A percentile compares a stretch with the other conserved stretches of the same genome.
Evolutionary conservation across 164 flowering plant genomes (phyloP).

Genomic region (Tinospora cordifolia): DNA sequence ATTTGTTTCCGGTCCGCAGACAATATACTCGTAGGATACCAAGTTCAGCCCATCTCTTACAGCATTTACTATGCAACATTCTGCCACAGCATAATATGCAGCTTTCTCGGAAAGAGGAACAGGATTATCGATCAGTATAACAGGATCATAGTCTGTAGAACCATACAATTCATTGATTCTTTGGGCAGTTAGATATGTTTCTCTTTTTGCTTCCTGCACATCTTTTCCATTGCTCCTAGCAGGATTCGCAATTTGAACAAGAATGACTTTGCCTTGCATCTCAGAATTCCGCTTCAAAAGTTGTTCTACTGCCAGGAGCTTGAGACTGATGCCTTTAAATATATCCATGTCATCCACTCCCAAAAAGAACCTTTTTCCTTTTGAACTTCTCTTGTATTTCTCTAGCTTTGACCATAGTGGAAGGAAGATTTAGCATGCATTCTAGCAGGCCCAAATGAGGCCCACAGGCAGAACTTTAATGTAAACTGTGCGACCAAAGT

Average conservation of each 20-base stretch:
- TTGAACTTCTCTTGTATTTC: constrained; percentile 45
- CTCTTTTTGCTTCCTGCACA: constrained; percentile 60
- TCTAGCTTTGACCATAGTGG: constrained; percentile 40
- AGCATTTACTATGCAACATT: constrained; percentile 76
- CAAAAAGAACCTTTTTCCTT: constrained; percentile 51
- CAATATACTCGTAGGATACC: constrained; percentile 66
- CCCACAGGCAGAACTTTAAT: constrained; percentile 71
- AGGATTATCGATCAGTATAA: constrained; percentile 56
- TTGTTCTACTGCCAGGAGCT: constrained; percentile 58
- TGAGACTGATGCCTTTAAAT: constrained; percentile 69
- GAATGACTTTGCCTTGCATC: constrained; percentile 46
- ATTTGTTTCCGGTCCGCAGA: constrained; percentile 64
- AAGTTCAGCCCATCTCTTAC: constrained; percentile 88
- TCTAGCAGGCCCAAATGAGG: constrained; percentile 64
- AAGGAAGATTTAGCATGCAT: constrained; percentile 44
- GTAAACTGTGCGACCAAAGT: constrained; percentile 65
- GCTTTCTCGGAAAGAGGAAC: constrained; percentile 62
- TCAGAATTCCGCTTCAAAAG: constrained; percentile 41
- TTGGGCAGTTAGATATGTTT: constrained; percentile 46
- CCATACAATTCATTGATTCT: constrained; percentile 63
- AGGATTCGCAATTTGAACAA: constrained; percentile 74
- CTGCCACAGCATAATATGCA: constrained; percentile 68
- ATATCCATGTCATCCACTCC: constrained; percentile 86
- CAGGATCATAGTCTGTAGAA: constrained; percentile 43
- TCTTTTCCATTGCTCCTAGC: constrained; percentile 77